Percentiles rank a stretch among this genome's conserved stretches.
Evolutionary conservation across 441 rosid species (phyloP).

Genomic region (Rhodomyrtus psidioides): DNA sequence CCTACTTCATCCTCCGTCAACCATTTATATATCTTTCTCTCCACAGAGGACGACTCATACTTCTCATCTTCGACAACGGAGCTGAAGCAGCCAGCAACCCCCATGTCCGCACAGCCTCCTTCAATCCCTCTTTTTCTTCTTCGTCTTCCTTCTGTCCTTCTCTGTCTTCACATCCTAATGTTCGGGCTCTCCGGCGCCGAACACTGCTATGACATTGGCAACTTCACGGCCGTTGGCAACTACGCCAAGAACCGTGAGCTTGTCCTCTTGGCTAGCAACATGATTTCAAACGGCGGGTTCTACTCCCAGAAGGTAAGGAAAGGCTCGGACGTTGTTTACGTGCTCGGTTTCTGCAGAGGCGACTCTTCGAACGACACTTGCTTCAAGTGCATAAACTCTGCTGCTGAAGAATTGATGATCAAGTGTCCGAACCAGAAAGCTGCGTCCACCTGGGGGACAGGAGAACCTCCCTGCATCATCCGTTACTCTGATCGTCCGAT

Average conservation of each 20-base stretch:
- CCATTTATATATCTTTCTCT: too few relatives aligned
- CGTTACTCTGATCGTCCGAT: neutral
- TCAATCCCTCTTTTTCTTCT: too few relatives aligned
- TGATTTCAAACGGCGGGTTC: accelerated
- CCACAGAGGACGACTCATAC: neutral
- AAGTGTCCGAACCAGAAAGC: neutral
- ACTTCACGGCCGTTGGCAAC: neutral
- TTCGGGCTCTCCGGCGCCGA: accelerated
- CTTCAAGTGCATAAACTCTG: neutral
- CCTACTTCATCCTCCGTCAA: neutral
- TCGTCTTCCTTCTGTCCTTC: neutral
- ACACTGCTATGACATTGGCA: neutral
- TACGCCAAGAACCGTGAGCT: neutral
- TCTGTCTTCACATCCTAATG: neutral
- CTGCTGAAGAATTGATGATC: neutral
- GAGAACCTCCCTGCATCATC: neutral
- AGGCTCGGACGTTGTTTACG: neutral
- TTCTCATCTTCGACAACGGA: neutral
- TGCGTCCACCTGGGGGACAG: neutral
- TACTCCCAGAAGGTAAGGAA: neutral
- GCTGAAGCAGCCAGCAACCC: neutral
- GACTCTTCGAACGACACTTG: neutral
- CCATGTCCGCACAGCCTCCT: too few relatives aligned
- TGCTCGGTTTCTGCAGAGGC: neutral
- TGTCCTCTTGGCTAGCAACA: neutral